phyloP scores from a whole-genome alignment of 768 basidiomycete genomes.

The Xerocomus potaroensis region DNA sequence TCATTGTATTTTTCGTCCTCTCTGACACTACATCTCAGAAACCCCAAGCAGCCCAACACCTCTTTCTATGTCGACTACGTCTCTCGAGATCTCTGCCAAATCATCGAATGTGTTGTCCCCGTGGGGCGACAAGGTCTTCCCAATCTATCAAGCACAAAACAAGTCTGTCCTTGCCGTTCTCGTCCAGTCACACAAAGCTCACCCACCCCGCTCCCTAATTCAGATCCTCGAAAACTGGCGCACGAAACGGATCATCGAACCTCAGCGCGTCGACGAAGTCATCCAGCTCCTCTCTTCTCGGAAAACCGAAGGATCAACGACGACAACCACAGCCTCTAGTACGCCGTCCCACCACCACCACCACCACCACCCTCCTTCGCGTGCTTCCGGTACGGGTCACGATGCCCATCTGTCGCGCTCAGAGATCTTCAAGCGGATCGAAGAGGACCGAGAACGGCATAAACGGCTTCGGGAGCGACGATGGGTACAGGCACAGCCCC shows the following conservation, averaged over 20 bases:
- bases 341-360: background rate
- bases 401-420: constrained; percentile 43
- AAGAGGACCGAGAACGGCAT: constrained; percentile 89
- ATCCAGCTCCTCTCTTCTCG: constrained; percentile 54
- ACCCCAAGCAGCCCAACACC: constrained; percentile 31
- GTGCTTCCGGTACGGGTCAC: background rate
- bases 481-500: constrained; percentile 81
- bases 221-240: constrained; percentile 93
- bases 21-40: constrained; percentile 14
- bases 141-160: constrained; percentile 83
- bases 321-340: constrained; percentile 19
- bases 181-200: background rate
- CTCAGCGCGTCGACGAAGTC: constrained; percentile 70
- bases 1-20: background rate
- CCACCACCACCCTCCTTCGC: constrained; percentile 8
- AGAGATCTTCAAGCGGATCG: constrained; percentile 83
- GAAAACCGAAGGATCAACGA: constrained; percentile 20
- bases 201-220: background rate
- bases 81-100: constrained; percentile 68
- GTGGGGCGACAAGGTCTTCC: constrained; percentile 82
- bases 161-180: constrained; percentile 41
- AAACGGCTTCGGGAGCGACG: constrained; percentile 87
- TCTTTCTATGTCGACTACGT: constrained; percentile 77
- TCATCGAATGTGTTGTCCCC: constrained; percentile 85
- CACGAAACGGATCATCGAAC: constrained; percentile 77